Conservation (phyloP, 1,284 basidiomycete genomes). For the Trichosporon sp. region DNA sequence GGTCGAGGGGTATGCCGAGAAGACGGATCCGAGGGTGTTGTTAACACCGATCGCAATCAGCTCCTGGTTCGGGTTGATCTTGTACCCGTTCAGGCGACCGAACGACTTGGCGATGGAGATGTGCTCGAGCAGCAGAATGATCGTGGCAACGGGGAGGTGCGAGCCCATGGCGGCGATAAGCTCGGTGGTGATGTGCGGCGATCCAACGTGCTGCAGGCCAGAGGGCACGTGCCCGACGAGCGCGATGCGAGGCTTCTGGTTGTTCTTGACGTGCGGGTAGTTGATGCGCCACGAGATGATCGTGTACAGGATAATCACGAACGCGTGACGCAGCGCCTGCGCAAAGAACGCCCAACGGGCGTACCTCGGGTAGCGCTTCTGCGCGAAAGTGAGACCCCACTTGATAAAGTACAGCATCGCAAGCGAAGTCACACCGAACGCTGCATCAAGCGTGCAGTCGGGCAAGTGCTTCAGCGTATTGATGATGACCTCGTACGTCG, state of each 20-base stretch:
- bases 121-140: constrained; percentile 92
- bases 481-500: constrained; percentile 88
- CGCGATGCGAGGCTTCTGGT: constrained; percentile 67
- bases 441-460: constrained; percentile 68
- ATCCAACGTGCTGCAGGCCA: constrained; percentile 71
- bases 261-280: constrained; percentile 51
- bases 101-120: constrained; percentile 95
- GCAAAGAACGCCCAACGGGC: constrained; percentile 84
- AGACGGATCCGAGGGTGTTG: constrained; percentile 65
- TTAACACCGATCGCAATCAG: constrained; percentile 93
- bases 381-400: constrained; percentile 57
- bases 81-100: constrained; percentile 92
- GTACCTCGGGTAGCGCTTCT: constrained; percentile 61
- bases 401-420: constrained; percentile 67
- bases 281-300: constrained; percentile 78
- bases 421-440: constrained; percentile 71
- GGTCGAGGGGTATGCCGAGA: constrained; percentile 91
- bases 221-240: constrained; percentile 77
- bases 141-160: constrained; percentile 84
- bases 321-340: constrained; percentile 75
- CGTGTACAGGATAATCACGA: constrained; percentile 78
- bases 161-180: constrained; percentile 67
- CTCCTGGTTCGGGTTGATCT: constrained; percentile 96
- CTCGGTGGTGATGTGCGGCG: constrained; percentile 59
- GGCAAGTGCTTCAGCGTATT: constrained; percentile 77